Evolutionary conservation across 305 asterid genomes (phyloP).

Genomic region (Fraxinus angustifolia): DNA sequence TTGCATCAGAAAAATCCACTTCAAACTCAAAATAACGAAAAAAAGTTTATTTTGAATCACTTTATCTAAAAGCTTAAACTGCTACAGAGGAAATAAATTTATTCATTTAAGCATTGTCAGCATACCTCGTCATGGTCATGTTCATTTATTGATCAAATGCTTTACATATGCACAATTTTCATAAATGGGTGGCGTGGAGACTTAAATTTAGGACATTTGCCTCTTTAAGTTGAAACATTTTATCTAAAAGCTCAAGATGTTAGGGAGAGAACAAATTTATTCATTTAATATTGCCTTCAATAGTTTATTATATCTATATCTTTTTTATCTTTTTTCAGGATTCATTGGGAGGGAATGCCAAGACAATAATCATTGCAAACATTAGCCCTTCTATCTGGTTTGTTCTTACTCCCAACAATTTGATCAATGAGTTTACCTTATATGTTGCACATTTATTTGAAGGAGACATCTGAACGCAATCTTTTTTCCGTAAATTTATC

Average conservation of each 20-base stretch:
- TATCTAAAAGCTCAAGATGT: background rate
- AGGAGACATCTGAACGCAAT: background rate
- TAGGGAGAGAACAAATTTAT: background rate
- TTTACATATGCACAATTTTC: background rate
- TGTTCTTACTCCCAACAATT: slow-evolving; percentile 24
- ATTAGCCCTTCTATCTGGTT: slow-evolving; percentile 84
- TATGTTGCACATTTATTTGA: slow-evolving; percentile 2
- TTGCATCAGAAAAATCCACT: background rate
- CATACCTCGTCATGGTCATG: background rate
- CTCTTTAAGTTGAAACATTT: background rate
- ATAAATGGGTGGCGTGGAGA: background rate
- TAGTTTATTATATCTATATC: background rate
- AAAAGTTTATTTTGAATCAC: background rate
- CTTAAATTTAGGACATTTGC: background rate
- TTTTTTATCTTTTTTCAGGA: slow-evolving; percentile 46
- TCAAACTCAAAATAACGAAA: background rate
- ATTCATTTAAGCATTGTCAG: background rate
- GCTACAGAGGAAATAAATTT: background rate
- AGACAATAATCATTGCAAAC: slow-evolving; percentile 89
- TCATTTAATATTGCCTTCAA: background rate
- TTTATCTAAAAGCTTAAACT: background rate
- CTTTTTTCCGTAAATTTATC: background rate
- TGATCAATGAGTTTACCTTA: background rate
- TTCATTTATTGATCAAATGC: background rate
- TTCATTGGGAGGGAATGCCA: slow-evolving; percentile 96